Conservation (phyloP, 257 asterid species). For the Solanum arcanum region DNA sequence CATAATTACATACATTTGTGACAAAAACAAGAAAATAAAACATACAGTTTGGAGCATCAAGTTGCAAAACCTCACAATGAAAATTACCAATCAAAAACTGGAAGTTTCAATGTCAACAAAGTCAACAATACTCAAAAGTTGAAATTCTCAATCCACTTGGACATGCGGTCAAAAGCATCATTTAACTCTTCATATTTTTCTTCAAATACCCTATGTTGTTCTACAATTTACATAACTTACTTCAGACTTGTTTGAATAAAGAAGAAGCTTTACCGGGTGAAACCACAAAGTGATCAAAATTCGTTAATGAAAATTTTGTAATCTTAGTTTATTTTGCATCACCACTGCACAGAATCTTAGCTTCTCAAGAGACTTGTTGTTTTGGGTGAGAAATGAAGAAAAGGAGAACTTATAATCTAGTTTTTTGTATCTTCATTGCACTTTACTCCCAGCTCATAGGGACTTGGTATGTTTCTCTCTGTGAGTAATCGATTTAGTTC, state of each 20-base stretch:
- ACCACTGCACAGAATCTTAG: not conserved
- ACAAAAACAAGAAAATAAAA: not conserved
- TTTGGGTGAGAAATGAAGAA: not conserved
- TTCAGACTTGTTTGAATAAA: not conserved
- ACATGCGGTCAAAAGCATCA: not conserved
- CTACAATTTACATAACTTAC: not conserved
- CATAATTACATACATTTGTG: not conserved
- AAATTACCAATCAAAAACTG: not conserved
- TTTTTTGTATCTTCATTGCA: not conserved
- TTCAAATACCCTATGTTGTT: not conserved
- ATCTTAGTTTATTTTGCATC: not conserved
- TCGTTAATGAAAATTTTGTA: not conserved
- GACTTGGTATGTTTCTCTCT: not conserved
- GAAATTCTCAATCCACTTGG: not conserved
- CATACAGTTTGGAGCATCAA: not conserved
- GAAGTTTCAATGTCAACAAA: not conserved
- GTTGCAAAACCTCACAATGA: not conserved
- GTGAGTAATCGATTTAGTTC: not conserved
- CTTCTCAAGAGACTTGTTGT: not conserved
- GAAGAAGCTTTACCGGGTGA: not conserved
- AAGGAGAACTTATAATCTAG: not conserved
- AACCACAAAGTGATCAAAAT: not conserved
- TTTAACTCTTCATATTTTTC: not conserved
- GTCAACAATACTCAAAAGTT: not conserved
- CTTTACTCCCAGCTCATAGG: not conserved